Evolutionary conservation across 306 rosid genomes (phyloP), one percentile per base, ranked within the genome.

Genomic region (Cotoneaster glaucophyllus): DNA sequence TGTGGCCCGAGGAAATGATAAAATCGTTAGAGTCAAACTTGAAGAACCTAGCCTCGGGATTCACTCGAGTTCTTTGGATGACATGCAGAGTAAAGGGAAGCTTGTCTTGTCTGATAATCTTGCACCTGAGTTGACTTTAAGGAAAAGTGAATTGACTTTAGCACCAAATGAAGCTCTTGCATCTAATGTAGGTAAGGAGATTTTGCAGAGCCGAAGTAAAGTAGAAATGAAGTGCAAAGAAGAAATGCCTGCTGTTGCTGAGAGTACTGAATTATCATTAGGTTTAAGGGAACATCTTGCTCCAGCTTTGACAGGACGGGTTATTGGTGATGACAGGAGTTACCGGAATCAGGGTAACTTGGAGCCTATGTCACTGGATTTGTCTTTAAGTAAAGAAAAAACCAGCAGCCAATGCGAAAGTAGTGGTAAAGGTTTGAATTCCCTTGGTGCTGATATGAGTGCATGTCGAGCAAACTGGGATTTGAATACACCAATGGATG

Each of bases 401-500:
- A 75, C 81, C 54, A 28, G 80, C 79, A 69, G 70, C 64, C 82
- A 73, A 19, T 58, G 82, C 76, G 79, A 71, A 67, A 82, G 53
- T 56, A 74, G 78, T 31, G 85, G 72, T 53, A 63, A 74, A 57
- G 86, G 82, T 70, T 53, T 39, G 67, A 77, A 69, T 57, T 37
- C 56, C 34, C 76, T 24, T 66, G 70, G 79, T 28, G 52, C 84
- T 56, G 82, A 13, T 62, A 77, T 56, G 57, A 80, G 80, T 62
- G 84, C 90, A 67, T 85, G 77, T 79, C 84, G 98, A 85, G 98
- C 86, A 77, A 92, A 92, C 78, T 95, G 99, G 99, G 99, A 96
- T 88, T 85, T 96, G 75, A 96, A 96, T 85, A 92, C 96, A 73
- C 89, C 93, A 4, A 90, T 95, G 97, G 98, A 95, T 79, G 91